Evolutionary conservation across 148 eudicot species (phyloP).

Genomic region (Heliosperma pusillum): DNA sequence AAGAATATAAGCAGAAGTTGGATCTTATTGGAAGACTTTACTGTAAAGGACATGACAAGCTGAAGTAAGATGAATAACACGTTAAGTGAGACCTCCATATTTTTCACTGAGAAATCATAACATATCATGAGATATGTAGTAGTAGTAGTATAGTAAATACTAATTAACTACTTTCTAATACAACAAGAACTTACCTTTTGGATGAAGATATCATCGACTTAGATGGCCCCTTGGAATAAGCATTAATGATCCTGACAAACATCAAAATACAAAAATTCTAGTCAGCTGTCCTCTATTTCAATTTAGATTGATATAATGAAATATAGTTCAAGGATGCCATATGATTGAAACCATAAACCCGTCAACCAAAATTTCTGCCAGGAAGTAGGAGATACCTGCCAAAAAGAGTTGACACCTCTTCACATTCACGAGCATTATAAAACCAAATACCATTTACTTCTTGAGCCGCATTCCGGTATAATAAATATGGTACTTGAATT

Average conservation of each 20-base stretch:
- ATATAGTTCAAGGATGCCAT: neutral
- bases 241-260: conserved; percentile 44
- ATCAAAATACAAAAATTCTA: conserved; percentile 3
- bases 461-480: conserved; percentile 93
- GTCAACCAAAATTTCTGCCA: neutral
- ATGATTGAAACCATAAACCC: neutral
- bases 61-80: too few species aligned
- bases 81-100: too few species aligned
- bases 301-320: neutral
- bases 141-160: too few species aligned
- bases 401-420: conserved; percentile 93
- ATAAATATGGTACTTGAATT: conserved; percentile 79
- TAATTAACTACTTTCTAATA: too few species aligned
- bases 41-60: too few species aligned
- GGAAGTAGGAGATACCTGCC: conserved; percentile 43
- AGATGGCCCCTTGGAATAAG: conserved; percentile 81
- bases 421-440: conserved; percentile 89
- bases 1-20: neutral
- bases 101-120: too few species aligned
- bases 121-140: neutral
- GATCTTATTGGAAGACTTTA: neutral
- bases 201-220: conserved; percentile 60
- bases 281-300: conserved; percentile 2
- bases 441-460: conserved; percentile 99
- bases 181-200: conserved; percentile 42